Evolutionary conservation across 2,329 filamentous ascomycete genomes (phyloP), one percentile per base, ranked within the genome.

Genomic region (Colletotrichum graminicola): DNA sequence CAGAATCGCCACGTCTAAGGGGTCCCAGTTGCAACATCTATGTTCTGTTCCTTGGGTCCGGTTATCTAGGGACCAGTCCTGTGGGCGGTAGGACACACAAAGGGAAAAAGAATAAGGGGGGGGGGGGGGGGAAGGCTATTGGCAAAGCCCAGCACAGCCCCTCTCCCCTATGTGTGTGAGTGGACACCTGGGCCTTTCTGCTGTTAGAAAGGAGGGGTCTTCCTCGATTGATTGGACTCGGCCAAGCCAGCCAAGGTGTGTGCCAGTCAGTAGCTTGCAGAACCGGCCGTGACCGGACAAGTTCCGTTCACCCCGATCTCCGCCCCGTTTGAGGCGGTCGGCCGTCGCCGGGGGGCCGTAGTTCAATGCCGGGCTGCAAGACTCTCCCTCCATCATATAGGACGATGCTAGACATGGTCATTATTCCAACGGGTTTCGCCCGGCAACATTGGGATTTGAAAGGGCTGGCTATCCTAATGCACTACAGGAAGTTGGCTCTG

Each of bases 241-340:
- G 43, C 36, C 45, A 34, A 34, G 57, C 14, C 26, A 39, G 14
- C 2, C 10, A 29, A 43, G 41, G 34, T 43, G 21, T 26, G 26
- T 21, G 63, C 26, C 34, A 29, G 54, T n/a, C n/a, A n/a, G n/a
- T n/a, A n/a, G n/a, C n/a, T 54, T n/a, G n/a, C 18, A 16, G 12
- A 41, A 18, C 54, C 11, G 34, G 39, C 41, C 62, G 39, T 49
- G 52, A 18, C 26, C 62, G 39, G 51, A 64, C 51, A 47, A 64
- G 49, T 36, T 57, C 62, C 62, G 62, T 32, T 26, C 16, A 47
- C 51, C 29, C 51, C 36, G 26, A 21, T 45, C 62, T 6, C 62
- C 62, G 45, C 62, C 62, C 62, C 62, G 62, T 56, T 36, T 43
- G 49, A 55, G 62, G 49, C 36, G 26, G 62, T 32, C 60, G 60